phyloP scores from a whole-genome alignment of 257 asterid genomes.

The Paraleonurus japonicus region DNA sequence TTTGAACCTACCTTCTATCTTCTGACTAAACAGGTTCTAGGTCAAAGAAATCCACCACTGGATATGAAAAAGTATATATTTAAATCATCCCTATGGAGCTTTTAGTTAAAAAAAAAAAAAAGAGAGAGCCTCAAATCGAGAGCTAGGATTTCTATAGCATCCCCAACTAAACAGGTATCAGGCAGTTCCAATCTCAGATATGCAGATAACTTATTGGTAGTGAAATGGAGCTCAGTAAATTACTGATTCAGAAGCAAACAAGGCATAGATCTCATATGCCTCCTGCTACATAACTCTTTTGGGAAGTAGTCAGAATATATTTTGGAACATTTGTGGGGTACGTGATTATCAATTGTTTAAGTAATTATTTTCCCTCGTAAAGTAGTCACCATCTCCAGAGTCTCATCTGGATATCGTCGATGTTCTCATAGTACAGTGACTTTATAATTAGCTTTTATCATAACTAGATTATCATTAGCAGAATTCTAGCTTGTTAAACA shows the following conservation, averaged over 20 bases:
- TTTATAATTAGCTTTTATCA: neutral
- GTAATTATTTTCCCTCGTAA: neutral
- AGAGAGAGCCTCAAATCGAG: neutral
- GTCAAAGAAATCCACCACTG: neutral
- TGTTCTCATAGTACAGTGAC: neutral
- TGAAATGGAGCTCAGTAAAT: no score
- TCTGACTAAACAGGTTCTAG: slow-evolving; percentile 1
- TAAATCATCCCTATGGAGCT: neutral
- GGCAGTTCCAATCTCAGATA: no score
- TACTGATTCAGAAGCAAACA: no score
- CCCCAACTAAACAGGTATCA: no score
- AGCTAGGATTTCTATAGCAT: neutral
- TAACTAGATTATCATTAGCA: slow-evolving; percentile 6
- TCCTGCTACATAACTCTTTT: neutral
- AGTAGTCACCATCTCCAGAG: neutral
- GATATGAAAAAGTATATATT: neutral
- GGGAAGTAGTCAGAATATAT: neutral
- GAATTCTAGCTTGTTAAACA: slow-evolving; percentile 9
- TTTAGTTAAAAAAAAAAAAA: neutral
- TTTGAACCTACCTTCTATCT: neutral
- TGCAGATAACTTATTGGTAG: no score
- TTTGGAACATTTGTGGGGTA: neutral
- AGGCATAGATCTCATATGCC: no score
- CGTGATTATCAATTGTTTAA: neutral
- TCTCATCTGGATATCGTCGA: slow-evolving; percentile 15